A percentile compares a stretch with the other conserved stretches of the same genome.
phyloP scores from a whole-genome alignment of 306 rosid genomes.

The Heteromeles arbutifolia region DNA sequence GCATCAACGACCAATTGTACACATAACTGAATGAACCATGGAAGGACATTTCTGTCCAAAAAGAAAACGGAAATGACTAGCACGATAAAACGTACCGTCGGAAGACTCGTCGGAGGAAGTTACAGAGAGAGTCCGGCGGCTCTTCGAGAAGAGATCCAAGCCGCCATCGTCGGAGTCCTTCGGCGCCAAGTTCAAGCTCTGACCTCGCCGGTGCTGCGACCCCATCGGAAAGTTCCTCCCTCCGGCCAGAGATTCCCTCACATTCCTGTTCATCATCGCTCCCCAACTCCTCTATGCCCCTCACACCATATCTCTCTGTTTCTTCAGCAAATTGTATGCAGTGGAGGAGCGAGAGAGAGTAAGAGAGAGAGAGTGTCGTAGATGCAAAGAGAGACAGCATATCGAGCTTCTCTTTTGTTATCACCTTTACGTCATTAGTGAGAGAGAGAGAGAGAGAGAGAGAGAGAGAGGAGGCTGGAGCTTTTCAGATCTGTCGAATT shows the following conservation, averaged over 20 bases:
- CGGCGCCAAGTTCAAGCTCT: slow-evolving; percentile 28
- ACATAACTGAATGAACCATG: not conserved
- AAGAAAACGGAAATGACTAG: not conserved
- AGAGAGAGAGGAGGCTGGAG: not conserved
- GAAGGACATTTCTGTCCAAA: not conserved
- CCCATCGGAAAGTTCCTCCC: slow-evolving; percentile 33
- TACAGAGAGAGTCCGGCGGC: slow-evolving; percentile 63
- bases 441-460: not conserved
- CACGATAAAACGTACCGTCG: slow-evolving; percentile 47
- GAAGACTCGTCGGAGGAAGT: slow-evolving; percentile 81
- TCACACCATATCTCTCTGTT: not conserved
- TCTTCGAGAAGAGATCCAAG: slow-evolving; percentile 88
- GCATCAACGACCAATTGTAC: not conserved
- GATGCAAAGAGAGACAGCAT: slow-evolving; percentile 20
- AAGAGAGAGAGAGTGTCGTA: slow-evolving; percentile 4
- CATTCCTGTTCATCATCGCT: slow-evolving; percentile 46
- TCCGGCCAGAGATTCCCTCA: slow-evolving; percentile 49
- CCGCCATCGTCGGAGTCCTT: slow-evolving; percentile 42
- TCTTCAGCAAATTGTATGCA: not conserved
- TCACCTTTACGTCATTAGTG: slow-evolving; percentile 16
- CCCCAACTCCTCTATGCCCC: not conserved
- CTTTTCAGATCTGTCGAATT: not conserved
- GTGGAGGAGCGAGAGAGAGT: not conserved
- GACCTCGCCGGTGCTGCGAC: slow-evolving; percentile 62
- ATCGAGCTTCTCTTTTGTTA: not conserved